Evolutionary conservation across 805 yeast species (phyloP), one percentile per base, ranked within the genome.

Genomic region (Torulaspora quercuum): DNA sequence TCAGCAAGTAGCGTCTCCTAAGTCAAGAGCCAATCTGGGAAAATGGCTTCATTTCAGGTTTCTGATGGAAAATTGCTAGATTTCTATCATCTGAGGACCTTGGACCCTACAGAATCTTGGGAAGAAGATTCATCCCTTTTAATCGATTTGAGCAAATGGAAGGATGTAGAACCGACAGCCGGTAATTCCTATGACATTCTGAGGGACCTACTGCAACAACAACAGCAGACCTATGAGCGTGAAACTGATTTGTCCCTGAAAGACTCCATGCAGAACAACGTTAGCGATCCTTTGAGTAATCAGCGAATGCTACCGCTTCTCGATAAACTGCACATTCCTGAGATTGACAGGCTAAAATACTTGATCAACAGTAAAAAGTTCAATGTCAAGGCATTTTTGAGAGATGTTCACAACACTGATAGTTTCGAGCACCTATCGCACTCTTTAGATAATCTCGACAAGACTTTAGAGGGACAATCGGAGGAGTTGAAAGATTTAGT

Each of bases 241-340:
- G 37, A 59, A 41, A 37, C 57, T 23, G 47, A 57, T 24, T 25
- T 32, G 20, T 41, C 50, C 40, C 30, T 55, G 41, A 38, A 43
- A 28, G 44, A 48, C 22, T 31, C 52, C 29, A 20, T 32, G 7
- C 30, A 35, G 20, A 27, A 49, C 36, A 69, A 65, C 31, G 73
- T 71, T 20, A 50, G 58, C 4, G 87, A 80, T 48, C 84, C 86
- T 1, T 57, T 80, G 41, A 80, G 79, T 4, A 66, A 69, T n/a
- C 63, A 61, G 20, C 38, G 34, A 18, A 53, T 53, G 48, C 8
- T 44, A 15, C 67, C 74, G 3, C 63, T 78, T 6, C 49, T 69
- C 29, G 66, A 72, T 27, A 61, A 62, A 25, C 67, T 66, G 14
- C 49, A 67, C 12, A 60, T 69, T 28, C 63, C 66, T 18, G 65